Evolutionary conservation across 2,329 filamentous ascomycete species (phyloP), one percentile per base, ranked within the genome.

Genomic region (Colletotrichum gloeosporioides): DNA sequence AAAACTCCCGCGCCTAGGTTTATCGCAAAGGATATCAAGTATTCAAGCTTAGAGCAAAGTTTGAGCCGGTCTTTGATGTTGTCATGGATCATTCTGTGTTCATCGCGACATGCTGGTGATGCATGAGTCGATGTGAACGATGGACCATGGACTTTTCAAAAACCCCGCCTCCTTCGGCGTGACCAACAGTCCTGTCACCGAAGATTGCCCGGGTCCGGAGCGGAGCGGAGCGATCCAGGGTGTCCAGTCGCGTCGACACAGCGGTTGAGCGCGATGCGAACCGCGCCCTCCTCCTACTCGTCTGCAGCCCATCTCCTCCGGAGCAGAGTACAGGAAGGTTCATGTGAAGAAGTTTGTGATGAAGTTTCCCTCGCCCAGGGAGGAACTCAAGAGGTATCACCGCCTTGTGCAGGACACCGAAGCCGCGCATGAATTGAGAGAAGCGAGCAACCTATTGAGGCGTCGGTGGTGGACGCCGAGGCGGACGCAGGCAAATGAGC

Each of bases 401-500:
- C 3, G 0, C 8, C 3, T 10, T n/a, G 5, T 12, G 39, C 3
- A n/a, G 13, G 2, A 6, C 25, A 25, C 0, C 0, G 3, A 57
- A 57, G 0, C 4, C 22, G 53, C n/a, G 25, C 6, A 13, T 27
- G 0, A 0, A 4, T 4, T 36, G 34, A 8, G 9, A 18, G 65
- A 36, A 25, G 44, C 8, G 13, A 10, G 3, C n/a, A 7, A 36
- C 8, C 29, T 57, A n/a, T 22, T 67, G 27, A 31, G 49, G 16
- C 65, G 31, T 8, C n/a, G 2, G 4, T 67, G 44, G 44, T 57
- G 64, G 27, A 55, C 64, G 9, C 77, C 73, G 6, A 77, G 79
- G 34, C 79, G 79, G 79, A 79, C 78, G 9, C 9, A 4, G 18
- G 8, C 69, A 79, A 25, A 78, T 78, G 32, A 75, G 78, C 22